Conservation (phyloP, 257 asterid genomes). For the Solanum neorickii region DNA sequence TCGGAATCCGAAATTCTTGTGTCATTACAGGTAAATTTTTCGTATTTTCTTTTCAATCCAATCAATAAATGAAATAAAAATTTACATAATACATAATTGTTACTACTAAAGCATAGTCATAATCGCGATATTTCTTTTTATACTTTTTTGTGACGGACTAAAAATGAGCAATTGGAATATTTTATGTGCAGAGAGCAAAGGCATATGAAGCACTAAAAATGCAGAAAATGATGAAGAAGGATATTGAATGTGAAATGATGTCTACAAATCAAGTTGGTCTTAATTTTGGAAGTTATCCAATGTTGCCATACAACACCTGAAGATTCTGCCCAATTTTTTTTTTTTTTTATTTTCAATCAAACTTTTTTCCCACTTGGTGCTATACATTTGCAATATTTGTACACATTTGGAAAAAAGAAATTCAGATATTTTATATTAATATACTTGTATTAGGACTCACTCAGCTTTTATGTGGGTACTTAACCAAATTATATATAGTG, state of each 20-base stretch:
- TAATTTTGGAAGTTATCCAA: conserved; percentile 28
- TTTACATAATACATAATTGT: neutral
- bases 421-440: neutral
- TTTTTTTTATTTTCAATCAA: neutral
- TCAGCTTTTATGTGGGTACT: neutral
- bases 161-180: neutral
- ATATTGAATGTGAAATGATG: conserved; percentile 22
- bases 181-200: conserved; percentile 42
- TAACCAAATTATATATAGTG: neutral
- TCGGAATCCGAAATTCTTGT: conserved; percentile 36
- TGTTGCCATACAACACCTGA: conserved; percentile 35
- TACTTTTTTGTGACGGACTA: neutral
- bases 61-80: neutral
- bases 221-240: conserved; percentile 24
- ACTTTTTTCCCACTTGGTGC: conserved; percentile 5
- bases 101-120: fast-evolving
- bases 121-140: fast-evolving
- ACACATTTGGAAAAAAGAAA: neutral
- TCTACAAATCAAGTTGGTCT: conserved; percentile 21
- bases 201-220: conserved; percentile 42
- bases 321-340: conserved; percentile 2
- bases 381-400: neutral
- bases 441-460: neutral
- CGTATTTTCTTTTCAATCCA: neutral
- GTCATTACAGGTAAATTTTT: conserved; percentile 37